Evolutionary conservation across 495 filamentous ascomycete species (phyloP).

Genomic region (Hypoxylon cercidicola): DNA sequence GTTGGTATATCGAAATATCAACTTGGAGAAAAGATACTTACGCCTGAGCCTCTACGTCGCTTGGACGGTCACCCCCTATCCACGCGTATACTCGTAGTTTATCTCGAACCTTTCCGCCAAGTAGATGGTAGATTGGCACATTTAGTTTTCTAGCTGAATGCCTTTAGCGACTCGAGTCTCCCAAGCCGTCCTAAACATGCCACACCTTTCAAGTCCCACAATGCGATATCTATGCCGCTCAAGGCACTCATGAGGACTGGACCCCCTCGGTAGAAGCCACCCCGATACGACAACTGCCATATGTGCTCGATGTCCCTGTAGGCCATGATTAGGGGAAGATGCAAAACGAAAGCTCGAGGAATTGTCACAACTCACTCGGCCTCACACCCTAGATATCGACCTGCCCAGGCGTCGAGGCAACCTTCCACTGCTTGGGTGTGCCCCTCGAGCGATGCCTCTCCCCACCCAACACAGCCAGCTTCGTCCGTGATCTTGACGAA

Average conservation of each 20-base stretch:
- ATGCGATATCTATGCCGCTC: conserved; percentile 81
- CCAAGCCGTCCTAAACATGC: neutral
- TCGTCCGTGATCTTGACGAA: conserved; percentile 81
- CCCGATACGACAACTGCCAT: conserved; percentile 77
- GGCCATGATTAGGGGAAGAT: conserved; percentile 1
- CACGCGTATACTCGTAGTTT: conserved; percentile 85
- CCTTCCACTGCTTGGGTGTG: conserved; percentile 82
- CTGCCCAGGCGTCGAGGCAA: conserved; percentile 72
- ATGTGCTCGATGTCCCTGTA: conserved; percentile 82
- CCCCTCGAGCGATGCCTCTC: conserved; percentile 80
- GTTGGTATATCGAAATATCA: conserved; percentile 9
- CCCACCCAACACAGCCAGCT: conserved; percentile 75
- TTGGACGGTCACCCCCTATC: conserved; percentile 85
- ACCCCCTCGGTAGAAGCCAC: conserved; percentile 83
- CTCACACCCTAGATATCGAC: conserved; percentile 72
- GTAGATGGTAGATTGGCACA: conserved; percentile 77
- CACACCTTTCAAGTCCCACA: conserved; percentile 80
- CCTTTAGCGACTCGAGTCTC: neutral
- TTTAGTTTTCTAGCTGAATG: conserved; percentile 61
- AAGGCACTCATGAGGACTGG: conserved; percentile 86
- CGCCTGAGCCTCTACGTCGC: conserved; percentile 73
- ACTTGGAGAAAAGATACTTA: conserved; percentile 46
- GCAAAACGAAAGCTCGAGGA: neutral
- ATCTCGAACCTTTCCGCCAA: conserved; percentile 80
- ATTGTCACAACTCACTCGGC: conserved; percentile 66